phyloP scores from a whole-genome alignment of 177 flowering plant genomes.

The Telopea speciosissima region DNA sequence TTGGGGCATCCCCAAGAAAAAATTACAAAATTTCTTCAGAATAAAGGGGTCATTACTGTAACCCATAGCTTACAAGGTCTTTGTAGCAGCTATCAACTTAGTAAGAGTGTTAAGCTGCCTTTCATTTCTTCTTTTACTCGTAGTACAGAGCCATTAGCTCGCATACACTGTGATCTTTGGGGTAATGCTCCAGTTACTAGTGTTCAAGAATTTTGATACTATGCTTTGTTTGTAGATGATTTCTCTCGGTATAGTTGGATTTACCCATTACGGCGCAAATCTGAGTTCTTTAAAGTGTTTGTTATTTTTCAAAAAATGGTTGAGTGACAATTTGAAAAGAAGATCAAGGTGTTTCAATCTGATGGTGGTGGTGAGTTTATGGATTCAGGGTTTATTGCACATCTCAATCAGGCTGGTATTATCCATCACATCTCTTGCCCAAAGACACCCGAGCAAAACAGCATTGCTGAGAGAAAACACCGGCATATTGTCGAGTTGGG shows the following conservation, averaged over 20 bases:
- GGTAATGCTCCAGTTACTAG: neutral
- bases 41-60: neutral
- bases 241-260: neutral
- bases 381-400: too few relatives aligned
- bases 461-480: neutral
- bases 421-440: too few relatives aligned
- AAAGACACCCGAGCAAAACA: too few relatives aligned
- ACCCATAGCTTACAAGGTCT: neutral
- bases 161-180: neutral
- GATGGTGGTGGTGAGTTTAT: too few relatives aligned
- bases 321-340: too few relatives aligned
- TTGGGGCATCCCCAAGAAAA: constrained; percentile 3
- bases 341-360: neutral
- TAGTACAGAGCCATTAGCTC: neutral
- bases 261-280: too few relatives aligned
- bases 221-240: constrained; percentile 6
- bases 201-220: constrained; percentile 4
- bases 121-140: neutral
- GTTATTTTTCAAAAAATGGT: too few relatives aligned
- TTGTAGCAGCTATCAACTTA: constrained; percentile 3
- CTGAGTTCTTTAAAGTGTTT: too few relatives aligned
- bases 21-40: neutral
- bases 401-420: too few relatives aligned
- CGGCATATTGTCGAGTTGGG: constrained; percentile 2
- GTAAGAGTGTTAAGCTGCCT: constrained; percentile 3